A percentile compares a stretch with the other conserved stretches of the same genome.
Conservation (phyloP, 1,284 basidiomycete species). For the Trichosporon sp. region DNA sequence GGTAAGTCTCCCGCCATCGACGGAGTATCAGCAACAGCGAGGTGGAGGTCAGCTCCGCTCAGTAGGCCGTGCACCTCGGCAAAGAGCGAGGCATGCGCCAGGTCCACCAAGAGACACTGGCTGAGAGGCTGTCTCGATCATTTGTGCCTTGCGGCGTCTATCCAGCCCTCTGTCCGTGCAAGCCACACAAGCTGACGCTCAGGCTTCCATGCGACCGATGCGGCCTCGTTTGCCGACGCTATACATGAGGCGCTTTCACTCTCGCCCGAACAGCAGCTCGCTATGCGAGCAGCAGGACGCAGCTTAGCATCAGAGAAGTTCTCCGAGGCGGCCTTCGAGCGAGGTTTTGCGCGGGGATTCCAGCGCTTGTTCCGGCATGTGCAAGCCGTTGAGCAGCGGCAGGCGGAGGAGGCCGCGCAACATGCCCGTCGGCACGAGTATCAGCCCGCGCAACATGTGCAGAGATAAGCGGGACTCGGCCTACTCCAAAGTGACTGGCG, state of each 20-base stretch:
- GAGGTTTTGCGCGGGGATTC: conserved; percentile 56
- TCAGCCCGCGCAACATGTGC: background rate
- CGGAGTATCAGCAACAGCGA: no score
- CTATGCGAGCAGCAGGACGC: conserved; percentile 65
- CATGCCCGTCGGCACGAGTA: background rate
- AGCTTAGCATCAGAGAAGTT: conserved; percentile 65
- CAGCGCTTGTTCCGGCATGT: background rate
- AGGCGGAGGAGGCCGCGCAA: background rate
- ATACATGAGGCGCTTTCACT: conserved; percentile 65
- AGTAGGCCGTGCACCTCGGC: no score
- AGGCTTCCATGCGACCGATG: conserved; percentile 76
- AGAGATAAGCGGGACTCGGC: background rate
- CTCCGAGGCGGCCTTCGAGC: conserved; percentile 69
- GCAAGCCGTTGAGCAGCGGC: background rate
- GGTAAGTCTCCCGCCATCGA: conserved; percentile 51
- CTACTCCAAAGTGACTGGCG: background rate
- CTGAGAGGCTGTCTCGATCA: no score
- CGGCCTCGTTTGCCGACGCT: conserved; percentile 64
- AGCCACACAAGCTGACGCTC: conserved; percentile 18
- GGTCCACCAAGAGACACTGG: no score
- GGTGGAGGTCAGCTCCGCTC: no score
- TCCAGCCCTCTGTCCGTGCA: no score
- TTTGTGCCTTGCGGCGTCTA: no score
- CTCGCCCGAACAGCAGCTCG: conserved; percentile 54
- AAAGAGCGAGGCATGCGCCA: no score